A percentile compares a stretch with the other conserved stretches of the same genome.
phyloP scores from a whole-genome alignment of 1,284 basidiomycete species.

The Ganoderma resinaceum region DNA sequence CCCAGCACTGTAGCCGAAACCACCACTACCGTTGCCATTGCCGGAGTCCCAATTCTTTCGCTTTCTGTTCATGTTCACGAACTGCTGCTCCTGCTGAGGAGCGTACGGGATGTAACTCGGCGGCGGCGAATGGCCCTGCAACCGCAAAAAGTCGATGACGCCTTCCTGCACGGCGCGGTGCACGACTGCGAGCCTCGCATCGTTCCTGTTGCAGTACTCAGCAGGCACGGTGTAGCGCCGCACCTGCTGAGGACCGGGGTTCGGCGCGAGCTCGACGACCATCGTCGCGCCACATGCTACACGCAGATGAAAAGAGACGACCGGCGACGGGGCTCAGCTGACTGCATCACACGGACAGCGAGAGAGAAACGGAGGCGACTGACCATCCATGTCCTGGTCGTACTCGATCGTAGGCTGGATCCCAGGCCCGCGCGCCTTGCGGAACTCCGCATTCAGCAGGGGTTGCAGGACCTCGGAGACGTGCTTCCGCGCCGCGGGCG shows the following conservation, averaged over 20 bases:
- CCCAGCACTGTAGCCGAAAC: background rate
- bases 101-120: conserved; percentile 32
- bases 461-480: conserved; percentile 53
- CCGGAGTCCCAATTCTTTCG: conserved; percentile 31
- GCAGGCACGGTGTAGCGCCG: conserved; percentile 52
- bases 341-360: background rate
- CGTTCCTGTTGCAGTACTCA: conserved; percentile 61
- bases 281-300: conserved; percentile 63
- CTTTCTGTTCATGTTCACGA: conserved; percentile 28
- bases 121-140: conserved; percentile 50
- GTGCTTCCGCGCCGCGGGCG: conserved; percentile 48
- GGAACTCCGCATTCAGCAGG: conserved; percentile 50
- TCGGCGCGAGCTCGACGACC: conserved; percentile 48
- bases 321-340: conserved; percentile 14
- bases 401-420: conserved; percentile 49
- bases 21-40: conserved; percentile 1
- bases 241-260: conserved; percentile 40
- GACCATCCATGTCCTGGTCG: conserved; percentile 55
- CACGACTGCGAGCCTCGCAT: conserved; percentile 64
- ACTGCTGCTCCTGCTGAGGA: conserved; percentile 14
- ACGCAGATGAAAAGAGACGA: conserved; percentile 2
- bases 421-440: conserved; percentile 45
- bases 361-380: conserved; percentile 19
- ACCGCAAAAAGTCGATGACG: conserved; percentile 62
- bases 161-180: conserved; percentile 59